Base-by-base conservation (phyloP, 345 rosid species). In the Salix purpurea region DNA sequence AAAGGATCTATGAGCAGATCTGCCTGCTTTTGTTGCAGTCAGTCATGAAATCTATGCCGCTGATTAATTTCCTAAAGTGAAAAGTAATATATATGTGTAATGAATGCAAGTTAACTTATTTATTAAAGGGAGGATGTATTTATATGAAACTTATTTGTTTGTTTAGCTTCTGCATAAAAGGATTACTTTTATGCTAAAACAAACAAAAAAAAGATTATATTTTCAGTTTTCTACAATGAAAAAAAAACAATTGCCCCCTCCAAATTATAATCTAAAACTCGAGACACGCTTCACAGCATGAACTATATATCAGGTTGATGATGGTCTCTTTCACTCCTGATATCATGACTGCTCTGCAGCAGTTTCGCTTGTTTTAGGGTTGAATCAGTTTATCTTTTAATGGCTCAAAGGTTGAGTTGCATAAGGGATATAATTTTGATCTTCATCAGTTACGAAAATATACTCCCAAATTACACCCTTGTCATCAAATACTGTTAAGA, bases 1-100 rank as follows among this genome's bases (percentile, higher is more conserved):
- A 42, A 28, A 73, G 37, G 44, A 73, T 62, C 69, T 32, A 28
- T 56, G 52, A 37, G 62, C 39, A 72, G 67, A 39, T 72, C 28
- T 18, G 3, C 14, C 14, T 42, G n/a, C 39, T 32, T 30, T 72
- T 72, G 36, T 71, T 71, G 21, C 74, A 71, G 62, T 30, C 74
- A 30, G 74, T 30, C 62, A 52, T 4, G 14, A 71, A 50, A 71
- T 71, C 74, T 52, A 28, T 32, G 40, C 56, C 39, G 11, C 54
- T 42, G 54, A 19, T 52, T 52, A 52, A 70, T 70, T 69, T 46
- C n/a, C 44, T 32, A 14, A 65, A 65, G 32, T 30, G 37, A 65
- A 15, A 19, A 18, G 15, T 50, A 5, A 56, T 37, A 72, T 37
- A 72, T 52, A n/a, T 19, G 7, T 6, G 23, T 8, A 6, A n/a